Percentiles rank a stretch among this genome's conserved stretches.
Evolutionary conservation across 495 filamentous ascomycete species (phyloP).

Genomic region (Talaromyces stipitatus): DNA sequence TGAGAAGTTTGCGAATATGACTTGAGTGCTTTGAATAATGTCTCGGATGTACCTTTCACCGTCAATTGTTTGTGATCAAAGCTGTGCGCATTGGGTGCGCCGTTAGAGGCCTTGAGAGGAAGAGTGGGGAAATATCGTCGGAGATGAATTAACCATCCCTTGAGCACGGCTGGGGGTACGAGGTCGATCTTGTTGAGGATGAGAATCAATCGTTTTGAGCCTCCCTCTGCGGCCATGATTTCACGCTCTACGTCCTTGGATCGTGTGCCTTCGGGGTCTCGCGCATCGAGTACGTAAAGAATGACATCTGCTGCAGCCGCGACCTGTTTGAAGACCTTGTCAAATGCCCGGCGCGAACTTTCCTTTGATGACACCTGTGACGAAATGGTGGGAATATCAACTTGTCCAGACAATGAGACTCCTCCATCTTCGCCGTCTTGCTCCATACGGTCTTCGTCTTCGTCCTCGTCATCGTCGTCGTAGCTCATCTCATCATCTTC

Average conservation of each 20-base stretch:
- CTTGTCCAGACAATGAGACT: slow-evolving; percentile 4
- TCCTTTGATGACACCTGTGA: slow-evolving; percentile 45
- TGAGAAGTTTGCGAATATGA: slow-evolving; percentile 76
- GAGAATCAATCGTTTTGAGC: slow-evolving; percentile 83
- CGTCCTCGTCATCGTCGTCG: slow-evolving; percentile 47
- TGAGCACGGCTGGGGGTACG: slow-evolving; percentile 71
- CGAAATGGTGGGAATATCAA: slow-evolving; percentile 19
- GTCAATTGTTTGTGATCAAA: slow-evolving; percentile 90
- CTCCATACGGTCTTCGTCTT: slow-evolving; percentile 31
- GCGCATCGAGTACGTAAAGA: slow-evolving; percentile 89
- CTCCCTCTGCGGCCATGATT: slow-evolving; percentile 76
- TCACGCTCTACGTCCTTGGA: slow-evolving; percentile 85
- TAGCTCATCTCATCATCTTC: slow-evolving; percentile 54
- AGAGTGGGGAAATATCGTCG: slow-evolving; percentile 89
- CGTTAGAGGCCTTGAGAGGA: slow-evolving; percentile 77
- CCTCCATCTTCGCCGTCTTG: slow-evolving; percentile 38
- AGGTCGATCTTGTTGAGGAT: slow-evolving; percentile 97
- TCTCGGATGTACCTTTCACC: slow-evolving; percentile 75
- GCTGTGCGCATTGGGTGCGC: slow-evolving; percentile 77
- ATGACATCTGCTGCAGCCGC: slow-evolving; percentile 83
- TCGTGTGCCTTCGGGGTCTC: slow-evolving; percentile 85
- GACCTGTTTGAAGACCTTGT: slow-evolving; percentile 96
- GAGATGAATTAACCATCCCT: slow-evolving; percentile 76
- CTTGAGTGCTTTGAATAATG: slow-evolving; percentile 87
- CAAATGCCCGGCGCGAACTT: slow-evolving; percentile 75